Conservation (phyloP, 2,329 filamentous ascomycete genomes). For the Talaromyces sp. region DNA sequence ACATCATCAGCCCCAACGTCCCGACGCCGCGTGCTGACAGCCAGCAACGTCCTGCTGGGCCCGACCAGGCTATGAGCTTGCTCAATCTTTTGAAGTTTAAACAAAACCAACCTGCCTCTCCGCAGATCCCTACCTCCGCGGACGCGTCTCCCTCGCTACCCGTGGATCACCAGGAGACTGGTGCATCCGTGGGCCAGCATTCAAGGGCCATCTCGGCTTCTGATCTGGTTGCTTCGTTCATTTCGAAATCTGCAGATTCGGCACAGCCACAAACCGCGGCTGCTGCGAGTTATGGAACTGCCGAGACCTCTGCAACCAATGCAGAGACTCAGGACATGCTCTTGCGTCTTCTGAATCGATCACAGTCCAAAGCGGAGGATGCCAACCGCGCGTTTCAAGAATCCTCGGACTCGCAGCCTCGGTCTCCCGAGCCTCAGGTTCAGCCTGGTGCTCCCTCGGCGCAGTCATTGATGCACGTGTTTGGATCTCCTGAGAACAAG, state of each 20-base stretch:
- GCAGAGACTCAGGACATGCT: slow-evolving; percentile 76
- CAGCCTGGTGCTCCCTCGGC: slow-evolving; percentile 16
- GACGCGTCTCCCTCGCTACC: slow-evolving; percentile 24
- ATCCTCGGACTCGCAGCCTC: slow-evolving; percentile 13
- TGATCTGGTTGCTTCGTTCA: slow-evolving; percentile 54
- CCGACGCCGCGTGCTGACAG: slow-evolving; percentile 39
- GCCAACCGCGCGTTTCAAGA: background rate
- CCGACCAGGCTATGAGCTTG: slow-evolving; percentile 52
- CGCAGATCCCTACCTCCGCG: slow-evolving; percentile 23
- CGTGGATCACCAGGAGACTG: slow-evolving; percentile 21
- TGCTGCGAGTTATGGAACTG: slow-evolving; percentile 18
- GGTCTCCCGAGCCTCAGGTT: slow-evolving; percentile 7
- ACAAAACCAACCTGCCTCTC: slow-evolving; percentile 34
- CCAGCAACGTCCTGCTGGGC: slow-evolving; percentile 28
- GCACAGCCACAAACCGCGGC: slow-evolving; percentile 24
- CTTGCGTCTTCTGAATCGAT: slow-evolving; percentile 76
- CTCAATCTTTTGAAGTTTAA: slow-evolving; percentile 64
- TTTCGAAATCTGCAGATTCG: slow-evolving; percentile 37
- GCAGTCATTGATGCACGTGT: slow-evolving; percentile 29
- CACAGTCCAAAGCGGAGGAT: slow-evolving; percentile 36
- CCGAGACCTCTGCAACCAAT: slow-evolving; percentile 16
- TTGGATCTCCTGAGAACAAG: slow-evolving; percentile 22
- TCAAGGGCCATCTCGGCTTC: slow-evolving; percentile 47
- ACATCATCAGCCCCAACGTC: slow-evolving; percentile 54
- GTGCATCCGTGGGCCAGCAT: slow-evolving; percentile 19